These are phyloP conservation scores for Ensete glaucum DNA, from an alignment of 176 grass and related monocot species.

Conservation along the genomic window DNA sequence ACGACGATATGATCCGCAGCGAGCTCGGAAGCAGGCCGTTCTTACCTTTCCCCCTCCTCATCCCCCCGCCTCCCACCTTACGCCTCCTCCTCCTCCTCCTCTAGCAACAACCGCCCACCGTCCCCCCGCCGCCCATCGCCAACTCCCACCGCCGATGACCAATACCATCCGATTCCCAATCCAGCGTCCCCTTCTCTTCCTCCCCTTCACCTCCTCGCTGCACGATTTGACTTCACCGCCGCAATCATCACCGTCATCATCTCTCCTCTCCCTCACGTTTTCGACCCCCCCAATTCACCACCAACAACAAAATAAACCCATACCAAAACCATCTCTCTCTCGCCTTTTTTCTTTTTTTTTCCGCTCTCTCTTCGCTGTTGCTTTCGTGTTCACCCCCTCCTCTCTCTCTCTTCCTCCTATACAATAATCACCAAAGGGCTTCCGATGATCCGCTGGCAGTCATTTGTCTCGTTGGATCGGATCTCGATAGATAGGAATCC, in stretches of 20 bases:
- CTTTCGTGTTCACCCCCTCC: too few species aligned
- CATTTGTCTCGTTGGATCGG: not conserved
- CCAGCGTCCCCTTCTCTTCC: not conserved
- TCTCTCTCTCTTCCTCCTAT: not conserved
- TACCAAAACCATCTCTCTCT: not conserved
- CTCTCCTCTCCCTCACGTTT: not conserved
- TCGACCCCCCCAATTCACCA: constrained; percentile 2
- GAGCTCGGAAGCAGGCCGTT: constrained; percentile 94
- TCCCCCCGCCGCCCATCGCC: constrained; percentile 10
- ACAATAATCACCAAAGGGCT: not conserved
- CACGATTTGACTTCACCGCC: constrained; percentile 12
- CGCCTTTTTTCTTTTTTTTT: not conserved
- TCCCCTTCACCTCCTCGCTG: not conserved
- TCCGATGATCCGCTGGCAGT: not conserved
- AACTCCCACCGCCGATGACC: not conserved
- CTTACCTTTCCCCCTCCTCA: constrained; percentile 56
- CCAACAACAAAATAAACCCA: not conserved
- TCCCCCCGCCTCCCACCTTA: constrained; percentile 9
- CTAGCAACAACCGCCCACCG: not conserved
- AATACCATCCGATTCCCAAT: constrained; percentile 7
- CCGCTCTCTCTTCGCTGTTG: not conserved
- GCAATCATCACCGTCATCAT: not conserved
- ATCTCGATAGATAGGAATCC: not conserved
- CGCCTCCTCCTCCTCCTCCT: not conserved
- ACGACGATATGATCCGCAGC: constrained; percentile 95